Percentiles rank a stretch among this genome's conserved stretches.
phyloP scores from a whole-genome alignment of 495 filamentous ascomycete species.

The Lasiosphaeriaceae sp. region DNA sequence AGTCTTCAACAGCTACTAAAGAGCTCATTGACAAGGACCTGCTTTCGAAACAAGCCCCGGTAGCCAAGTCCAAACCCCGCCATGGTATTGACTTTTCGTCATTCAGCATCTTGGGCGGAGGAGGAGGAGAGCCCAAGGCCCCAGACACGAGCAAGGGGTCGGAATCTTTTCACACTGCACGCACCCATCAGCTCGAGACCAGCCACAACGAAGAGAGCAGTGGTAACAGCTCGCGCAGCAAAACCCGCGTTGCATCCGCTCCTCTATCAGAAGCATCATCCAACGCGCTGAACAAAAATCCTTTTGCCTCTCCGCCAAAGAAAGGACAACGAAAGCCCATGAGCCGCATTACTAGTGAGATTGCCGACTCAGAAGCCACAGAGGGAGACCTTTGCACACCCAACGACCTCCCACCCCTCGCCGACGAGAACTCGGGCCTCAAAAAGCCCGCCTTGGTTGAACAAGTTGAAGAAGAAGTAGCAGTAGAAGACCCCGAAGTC shows the following conservation, averaged over 20 bases:
- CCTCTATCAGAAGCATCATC: slow-evolving; percentile 39
- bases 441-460: background rate
- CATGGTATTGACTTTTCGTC: slow-evolving; percentile 18
- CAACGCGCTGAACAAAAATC: slow-evolving; percentile 33
- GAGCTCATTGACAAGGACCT: slow-evolving; percentile 18
- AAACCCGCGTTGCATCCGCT: slow-evolving; percentile 8
- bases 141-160: too few relatives aligned
- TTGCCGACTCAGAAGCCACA: slow-evolving; percentile 41
- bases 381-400: slow-evolving; percentile 16
- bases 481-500: slow-evolving; percentile 1
- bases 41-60: slow-evolving; percentile 12
- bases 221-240: slow-evolving; percentile 7
- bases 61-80: slow-evolving; percentile 11
- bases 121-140: background rate
- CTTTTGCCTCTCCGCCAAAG: slow-evolving; percentile 17
- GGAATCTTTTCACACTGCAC: slow-evolving; percentile 37
- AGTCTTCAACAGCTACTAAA: background rate
- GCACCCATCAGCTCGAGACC: slow-evolving; percentile 28
- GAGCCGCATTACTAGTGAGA: slow-evolving; percentile 29
- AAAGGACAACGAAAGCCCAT: slow-evolving; percentile 12
- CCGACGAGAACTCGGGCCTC: slow-evolving; percentile 1
- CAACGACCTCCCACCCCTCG: background rate
- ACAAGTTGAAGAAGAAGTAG: slow-evolving; percentile 2
- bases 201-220: slow-evolving; percentile 6
- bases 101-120: slow-evolving; percentile 10